Evolutionary conservation across 495 filamentous ascomycete genomes (phyloP).

Genomic region (Pseudomonodictys pantanalensis): DNA sequence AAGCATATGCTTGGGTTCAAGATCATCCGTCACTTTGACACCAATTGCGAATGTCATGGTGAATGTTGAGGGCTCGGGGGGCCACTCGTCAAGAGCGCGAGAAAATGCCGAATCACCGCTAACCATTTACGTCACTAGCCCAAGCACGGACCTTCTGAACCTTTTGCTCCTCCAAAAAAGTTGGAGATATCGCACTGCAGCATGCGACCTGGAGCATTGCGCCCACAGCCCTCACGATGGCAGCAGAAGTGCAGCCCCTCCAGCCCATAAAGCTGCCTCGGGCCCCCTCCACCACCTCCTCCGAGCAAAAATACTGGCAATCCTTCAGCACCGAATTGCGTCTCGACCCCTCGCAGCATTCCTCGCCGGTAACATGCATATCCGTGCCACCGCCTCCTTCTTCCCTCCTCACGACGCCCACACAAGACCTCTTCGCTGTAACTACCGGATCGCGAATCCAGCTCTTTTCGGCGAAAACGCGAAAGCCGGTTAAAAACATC

Average conservation of each 20-base stretch:
- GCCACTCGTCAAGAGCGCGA: no score
- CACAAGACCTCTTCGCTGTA: constrained; percentile 79
- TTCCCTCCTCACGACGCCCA: constrained; percentile 45
- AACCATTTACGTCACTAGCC: background rate
- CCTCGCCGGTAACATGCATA: constrained; percentile 82
- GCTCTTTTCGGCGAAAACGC: constrained; percentile 83
- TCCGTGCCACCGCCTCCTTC: constrained; percentile 64
- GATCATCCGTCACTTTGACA: no score
- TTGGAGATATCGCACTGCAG: no score
- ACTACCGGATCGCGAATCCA: constrained; percentile 89
- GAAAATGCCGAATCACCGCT: no score
- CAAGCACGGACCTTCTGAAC: background rate
- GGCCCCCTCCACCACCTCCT: constrained; percentile 67
- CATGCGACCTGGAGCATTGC: no score
- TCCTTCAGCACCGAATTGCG: constrained; percentile 85
- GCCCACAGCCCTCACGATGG: constrained; percentile 59
- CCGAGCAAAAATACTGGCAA: constrained; percentile 94
- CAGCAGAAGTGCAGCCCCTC: constrained; percentile 78
- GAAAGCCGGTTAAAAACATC: constrained; percentile 86
- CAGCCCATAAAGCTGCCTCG: constrained; percentile 78
- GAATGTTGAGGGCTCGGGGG: no score
- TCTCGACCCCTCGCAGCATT: constrained; percentile 74
- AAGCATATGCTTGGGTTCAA: no score
- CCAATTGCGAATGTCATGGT: background rate
- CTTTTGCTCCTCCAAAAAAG: background rate